Conservation (phyloP, 495 filamentous ascomycete genomes). For the Talaromyces stipitatus region DNA sequence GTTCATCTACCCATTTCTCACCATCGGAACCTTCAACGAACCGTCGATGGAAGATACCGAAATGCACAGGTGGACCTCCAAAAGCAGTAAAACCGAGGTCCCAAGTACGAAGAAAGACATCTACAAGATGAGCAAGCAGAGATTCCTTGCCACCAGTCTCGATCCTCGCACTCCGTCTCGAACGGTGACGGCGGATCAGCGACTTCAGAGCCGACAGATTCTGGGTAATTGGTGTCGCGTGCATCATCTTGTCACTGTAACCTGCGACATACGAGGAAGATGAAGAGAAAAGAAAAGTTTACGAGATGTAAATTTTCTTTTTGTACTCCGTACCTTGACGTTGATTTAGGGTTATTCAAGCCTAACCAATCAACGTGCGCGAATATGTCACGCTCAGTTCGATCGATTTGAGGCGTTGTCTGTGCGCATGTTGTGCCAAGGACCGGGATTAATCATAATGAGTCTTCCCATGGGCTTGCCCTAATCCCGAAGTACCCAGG, state of each 20-base stretch:
- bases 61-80: slow-evolving; percentile 65
- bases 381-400: not conserved
- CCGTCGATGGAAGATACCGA: slow-evolving; percentile 55
- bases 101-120: slow-evolving; percentile 49
- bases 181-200: not conserved
- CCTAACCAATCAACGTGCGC: not conserved
- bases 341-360: not conserved
- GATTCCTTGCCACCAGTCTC: not conserved
- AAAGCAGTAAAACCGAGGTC: slow-evolving; percentile 65
- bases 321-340: not conserved
- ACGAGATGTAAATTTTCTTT: not conserved
- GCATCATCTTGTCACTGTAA: not conserved
- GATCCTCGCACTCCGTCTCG: not conserved
- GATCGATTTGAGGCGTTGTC: not conserved
- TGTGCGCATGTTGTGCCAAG: not conserved
- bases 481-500: not conserved
- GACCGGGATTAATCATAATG: too few relatives aligned
- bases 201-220: not conserved
- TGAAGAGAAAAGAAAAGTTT: not conserved
- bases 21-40: slow-evolving; percentile 52
- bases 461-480: too few relatives aligned
- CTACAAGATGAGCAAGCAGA: slow-evolving; percentile 1
- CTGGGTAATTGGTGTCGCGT: not conserved
- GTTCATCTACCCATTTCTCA: slow-evolving; percentile 67
- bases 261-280: not conserved